Conservation (phyloP, 352 stramenopile species). For the Hyphochytrium catenoides region DNA sequence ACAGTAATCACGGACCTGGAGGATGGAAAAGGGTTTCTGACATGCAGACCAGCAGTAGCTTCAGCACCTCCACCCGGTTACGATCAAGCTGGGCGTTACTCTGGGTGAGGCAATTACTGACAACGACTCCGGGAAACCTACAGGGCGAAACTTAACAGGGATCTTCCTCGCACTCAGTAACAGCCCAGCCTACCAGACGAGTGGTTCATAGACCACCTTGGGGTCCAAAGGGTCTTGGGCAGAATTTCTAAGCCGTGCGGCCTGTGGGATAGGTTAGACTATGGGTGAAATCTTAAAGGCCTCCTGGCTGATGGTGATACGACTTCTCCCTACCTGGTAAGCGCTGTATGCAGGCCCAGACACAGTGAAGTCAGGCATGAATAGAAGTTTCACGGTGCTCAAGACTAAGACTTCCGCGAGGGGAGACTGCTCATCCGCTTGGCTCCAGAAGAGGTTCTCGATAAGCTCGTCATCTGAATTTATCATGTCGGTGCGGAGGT, state of each 20-base stretch:
- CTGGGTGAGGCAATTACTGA: no score
- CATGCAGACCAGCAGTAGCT: slow-evolving; percentile 74
- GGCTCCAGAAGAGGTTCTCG: slow-evolving; percentile 40
- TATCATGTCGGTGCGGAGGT: neutral
- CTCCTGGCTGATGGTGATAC: no score
- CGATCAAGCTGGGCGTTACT: slow-evolving; percentile 63
- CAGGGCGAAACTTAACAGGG: no score
- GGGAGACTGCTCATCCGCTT: slow-evolving; percentile 10
- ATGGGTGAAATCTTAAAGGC: no score
- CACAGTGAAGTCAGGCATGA: slow-evolving; percentile 55
- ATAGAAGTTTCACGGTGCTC: slow-evolving; percentile 55
- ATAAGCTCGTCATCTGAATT: slow-evolving; percentile 35
- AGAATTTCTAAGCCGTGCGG: slow-evolving; percentile 28
- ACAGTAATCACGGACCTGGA: slow-evolving; percentile 19
- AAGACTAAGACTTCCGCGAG: slow-evolving; percentile 47
- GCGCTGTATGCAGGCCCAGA: slow-evolving; percentile 7
- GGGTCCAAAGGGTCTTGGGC: no score
- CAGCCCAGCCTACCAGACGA: slow-evolving; percentile 52
- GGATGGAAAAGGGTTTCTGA: slow-evolving; percentile 87
- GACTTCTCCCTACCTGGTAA: no score
- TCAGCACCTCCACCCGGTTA: slow-evolving; percentile 85
- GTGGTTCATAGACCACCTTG: slow-evolving; percentile 37
- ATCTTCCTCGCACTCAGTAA: no score
- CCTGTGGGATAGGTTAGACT: no score
- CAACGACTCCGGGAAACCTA: slow-evolving; percentile 48